Base-by-base conservation (phyloP, 495 filamentous ascomycete genomes). In the Neurospora sp. region DNA sequence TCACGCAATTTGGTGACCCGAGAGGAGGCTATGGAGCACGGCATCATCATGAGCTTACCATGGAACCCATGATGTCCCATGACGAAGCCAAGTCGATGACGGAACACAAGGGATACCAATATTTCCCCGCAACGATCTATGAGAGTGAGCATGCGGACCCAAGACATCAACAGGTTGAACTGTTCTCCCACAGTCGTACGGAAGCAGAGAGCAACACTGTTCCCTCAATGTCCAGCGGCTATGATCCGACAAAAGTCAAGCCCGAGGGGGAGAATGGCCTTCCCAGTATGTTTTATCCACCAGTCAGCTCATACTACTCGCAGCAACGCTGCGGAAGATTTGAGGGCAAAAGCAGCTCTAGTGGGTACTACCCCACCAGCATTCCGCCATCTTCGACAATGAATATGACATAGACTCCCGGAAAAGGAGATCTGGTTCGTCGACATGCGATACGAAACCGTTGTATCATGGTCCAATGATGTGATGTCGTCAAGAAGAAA, bases 71-170 rank as follows among this genome's bases (percentile, higher is more conserved):
- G 70, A 84, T 86, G 40, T 79, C 84, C 4, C 42, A 84, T 15
- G 85, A 87, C 1, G 84, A 87, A 5, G 81, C 79, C 6, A 87
- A 86, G 54, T 79, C 80, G 0, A 85, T 87, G 39, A 78, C 82
- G 0, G 80, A 74, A 28, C 74, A 81, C 19, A 87, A 85, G 70
- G 83, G 79, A 0, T 86, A 86, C 70, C 82, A 84, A 42, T 86
- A 86, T 73, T 87, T 84, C 73, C 83, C 85, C 0, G 78, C 79
- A 0, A 76, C 83, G 17, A 81, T 86, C 39, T 86, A 84, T 77
- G 85, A 86, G 66, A 77, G 78, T 11, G 76, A 76, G 37, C 74
- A 76, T 15, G 66, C 77, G 11, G 81, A 84, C 72, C 72, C 80
- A 15, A 76, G 83, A 40, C 79, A 84, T 28, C 80, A 79, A 21